These are phyloP conservation scores for Marchantia paleacea DNA, from an alignment of 225 moss, liverwort and hornwort species.

Conservation along the genomic window DNA sequence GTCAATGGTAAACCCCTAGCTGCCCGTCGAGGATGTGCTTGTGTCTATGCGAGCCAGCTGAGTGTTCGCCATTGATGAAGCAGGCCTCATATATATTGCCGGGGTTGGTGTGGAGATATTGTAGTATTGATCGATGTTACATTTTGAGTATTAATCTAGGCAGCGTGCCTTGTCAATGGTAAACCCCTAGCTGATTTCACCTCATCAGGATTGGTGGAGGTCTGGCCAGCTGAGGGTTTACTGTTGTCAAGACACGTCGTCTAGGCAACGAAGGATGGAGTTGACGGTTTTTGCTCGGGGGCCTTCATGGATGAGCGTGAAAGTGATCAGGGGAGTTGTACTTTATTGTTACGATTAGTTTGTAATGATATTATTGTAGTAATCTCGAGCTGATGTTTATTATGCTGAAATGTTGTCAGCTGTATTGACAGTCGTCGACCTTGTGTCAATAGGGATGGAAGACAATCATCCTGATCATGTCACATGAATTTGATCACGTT, in stretches of 20 bases:
- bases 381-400: too few species aligned
- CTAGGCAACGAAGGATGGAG: background rate
- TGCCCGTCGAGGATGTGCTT: background rate
- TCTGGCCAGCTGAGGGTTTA: slow-evolving; percentile 3
- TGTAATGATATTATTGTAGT: too few species aligned
- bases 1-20: slow-evolving; percentile 15
- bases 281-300: too few species aligned
- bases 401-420: too few species aligned
- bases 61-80: slow-evolving; percentile 1
- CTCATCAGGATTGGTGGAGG: background rate
- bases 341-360: too few species aligned
- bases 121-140: background rate
- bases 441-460: too few species aligned
- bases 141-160: background rate
- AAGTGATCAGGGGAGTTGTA: too few species aligned
- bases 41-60: background rate
- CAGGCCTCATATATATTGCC: background rate
- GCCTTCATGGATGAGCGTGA: too few species aligned
- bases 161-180: slow-evolving; percentile 1
- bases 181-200: slow-evolving; percentile 11
- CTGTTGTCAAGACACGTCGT: slow-evolving; percentile 4
- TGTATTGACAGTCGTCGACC: too few species aligned
- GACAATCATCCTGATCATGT: too few species aligned
- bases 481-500: too few species aligned
- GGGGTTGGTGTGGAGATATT: background rate